Evolutionary conservation across 139 green algal genomes (phyloP), one percentile per base, ranked within the genome.

Genomic region (Dunaliella sp.): DNA sequence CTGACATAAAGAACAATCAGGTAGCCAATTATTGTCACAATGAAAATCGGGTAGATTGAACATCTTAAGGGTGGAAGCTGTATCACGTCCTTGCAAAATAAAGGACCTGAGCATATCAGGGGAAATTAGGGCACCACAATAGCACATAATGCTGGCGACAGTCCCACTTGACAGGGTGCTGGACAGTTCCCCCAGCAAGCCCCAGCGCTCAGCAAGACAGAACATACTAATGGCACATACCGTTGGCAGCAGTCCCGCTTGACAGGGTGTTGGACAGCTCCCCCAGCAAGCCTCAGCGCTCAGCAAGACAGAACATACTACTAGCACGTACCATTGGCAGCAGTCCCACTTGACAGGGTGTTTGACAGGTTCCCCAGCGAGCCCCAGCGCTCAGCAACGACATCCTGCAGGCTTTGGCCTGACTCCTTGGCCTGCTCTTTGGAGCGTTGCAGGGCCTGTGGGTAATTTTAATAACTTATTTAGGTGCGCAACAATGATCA

Each of bases 151-250:
- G n/a, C n/a, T 89, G 12, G 95, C 93, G 3, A 93, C 93, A 2
- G 85, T 81, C 0, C 78, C 48, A 36, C 89, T 26, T 0, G 88
- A 90, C 22, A 96, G 75, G 1, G 85, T 84, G 7, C 77, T 81
- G 0, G 93, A 94, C 2, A 98, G 89, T 0, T 88, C 83, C 0
- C 79, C 72, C 32, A 98, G 80, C 1, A 94, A 98, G 34, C 94
- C 95, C 93, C 93, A 98, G n/a, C 95, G 90, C 83, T 98, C 93
- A 0, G 87, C 85, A 31, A 98, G n/a, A n/a, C n/a, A n/a, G n/a
- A n/a, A n/a, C n/a, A n/a, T n/a, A n/a, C n/a, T n/a, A n/a, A n/a
- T n/a, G n/a, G n/a, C n/a, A n/a, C n/a, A n/a, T n/a, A 94, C 90
- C 85, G 36, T 92, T 89, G 12, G 95, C 93, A 7, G 93, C 93